Base-by-base conservation (phyloP, 1,139 yeast genomes). In the Yamadazyma buinensis region DNA sequence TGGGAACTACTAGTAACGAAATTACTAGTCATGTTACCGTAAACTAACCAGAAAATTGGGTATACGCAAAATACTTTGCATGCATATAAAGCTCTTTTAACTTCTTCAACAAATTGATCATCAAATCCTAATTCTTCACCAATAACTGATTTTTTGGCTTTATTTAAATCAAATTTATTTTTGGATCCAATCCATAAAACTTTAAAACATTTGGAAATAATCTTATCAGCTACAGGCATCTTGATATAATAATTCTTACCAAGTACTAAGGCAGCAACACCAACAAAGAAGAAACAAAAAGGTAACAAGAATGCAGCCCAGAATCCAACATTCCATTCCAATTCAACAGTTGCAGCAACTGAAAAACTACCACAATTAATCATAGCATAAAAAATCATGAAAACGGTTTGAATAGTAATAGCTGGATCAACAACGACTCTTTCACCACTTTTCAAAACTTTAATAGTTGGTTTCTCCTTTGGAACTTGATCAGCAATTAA, bases 401-500 rank as follows among this genome's bases (percentile, higher is more conserved):
- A 65, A 27, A 65, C 70, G 39, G 59, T 62, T 51, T 65, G 71
- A 41, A 65, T 55, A 33, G 72, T 65, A 37, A 65, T 51, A 40
- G 60, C 61, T 28, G 70, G 70, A 48, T 65, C 72, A 40, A 58
- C 61, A 35, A 66, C 53, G 15, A 65, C 71, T 37, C 56, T 51
- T 46, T 63, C 67, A 33, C 72, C 72, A 14, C 53, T 43, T 33
- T 61, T 60, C 46, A 61, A 56, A 26, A 57, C 55, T 36, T 52
- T 57, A 34, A 65, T 61, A 18, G 49, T 41, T 17, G 72, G 69
- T 39, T 55, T 59, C 26, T 61, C 59, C 41, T 63, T 64, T 48
- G 72, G 73, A 39, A 68, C 55, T 64, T 85, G 95, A 53, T 84
- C 94, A 36, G 88, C 88, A 55, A 85, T 75, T 54, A 84, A 68